phyloP scores from a whole-genome alignment of 225 moss, liverwort and hornwort genomes.

The Polytrichum formosum region DNA sequence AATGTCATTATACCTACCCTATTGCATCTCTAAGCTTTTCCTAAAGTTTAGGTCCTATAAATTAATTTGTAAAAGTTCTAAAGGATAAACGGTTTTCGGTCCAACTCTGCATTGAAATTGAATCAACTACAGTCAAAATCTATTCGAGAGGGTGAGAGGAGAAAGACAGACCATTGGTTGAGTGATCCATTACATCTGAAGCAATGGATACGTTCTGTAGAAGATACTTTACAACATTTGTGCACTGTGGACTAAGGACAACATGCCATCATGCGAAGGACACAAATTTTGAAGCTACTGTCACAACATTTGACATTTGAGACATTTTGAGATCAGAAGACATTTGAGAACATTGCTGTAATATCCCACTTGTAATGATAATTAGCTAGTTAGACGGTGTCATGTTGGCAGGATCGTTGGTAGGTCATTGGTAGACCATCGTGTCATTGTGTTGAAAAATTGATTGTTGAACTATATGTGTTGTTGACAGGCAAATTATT shows the following conservation, averaged over 20 bases:
- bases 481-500: conserved; percentile 31
- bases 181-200: conserved; percentile 42
- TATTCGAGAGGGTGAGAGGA: conserved; percentile 28
- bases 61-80: conserved; percentile 15
- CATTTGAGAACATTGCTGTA: no score
- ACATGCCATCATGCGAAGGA: conserved; percentile 49
- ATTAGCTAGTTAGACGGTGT: no score
- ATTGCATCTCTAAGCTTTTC: no score
- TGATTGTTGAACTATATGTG: not conserved
- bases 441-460: no score
- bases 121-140: conserved; percentile 36
- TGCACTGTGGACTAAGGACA: conserved; percentile 61
- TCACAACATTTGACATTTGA: conserved; percentile 25
- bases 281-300: conserved; percentile 36
- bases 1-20: no score
- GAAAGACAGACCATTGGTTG: conserved; percentile 44
- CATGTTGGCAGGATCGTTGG: no score
- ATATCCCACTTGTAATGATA: no score
- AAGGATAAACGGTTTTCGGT: conserved; percentile 15
- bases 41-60: no score
- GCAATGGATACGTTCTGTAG: conserved; percentile 38
- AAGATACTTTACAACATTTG: conserved; percentile 33
- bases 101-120: conserved; percentile 47
- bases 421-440: no score
- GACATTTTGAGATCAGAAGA: not conserved